A percentile compares a stretch with the other conserved stretches of the same genome.
Conservation (phyloP, 805 yeast species). For the Blastobotrys americana region DNA sequence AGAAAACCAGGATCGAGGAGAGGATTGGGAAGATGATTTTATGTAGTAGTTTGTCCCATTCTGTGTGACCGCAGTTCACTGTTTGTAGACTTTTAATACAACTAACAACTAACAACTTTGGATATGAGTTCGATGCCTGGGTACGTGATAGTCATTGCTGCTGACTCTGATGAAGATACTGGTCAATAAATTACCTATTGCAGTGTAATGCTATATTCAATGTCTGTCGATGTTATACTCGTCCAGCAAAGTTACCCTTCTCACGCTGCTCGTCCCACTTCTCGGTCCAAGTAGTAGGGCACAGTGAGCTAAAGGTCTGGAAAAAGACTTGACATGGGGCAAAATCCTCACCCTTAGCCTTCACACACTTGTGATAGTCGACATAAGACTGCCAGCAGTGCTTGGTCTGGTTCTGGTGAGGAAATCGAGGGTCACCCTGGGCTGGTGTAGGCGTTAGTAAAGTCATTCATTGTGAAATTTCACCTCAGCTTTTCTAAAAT, state of each 20-base stretch:
- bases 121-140: too few species aligned
- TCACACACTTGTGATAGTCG: conserved; percentile 96
- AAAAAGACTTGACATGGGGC: conserved; percentile 95
- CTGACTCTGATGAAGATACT: too few species aligned
- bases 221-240: conserved; percentile 10
- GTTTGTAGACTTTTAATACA: too few species aligned
- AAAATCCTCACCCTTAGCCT: conserved; percentile 95
- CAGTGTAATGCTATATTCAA: too few species aligned
- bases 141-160: too few species aligned
- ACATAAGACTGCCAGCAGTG: conserved; percentile 98
- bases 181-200: background rate
- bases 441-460: conserved; percentile 3
- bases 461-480: background rate
- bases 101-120: too few species aligned
- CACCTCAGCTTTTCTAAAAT: background rate
- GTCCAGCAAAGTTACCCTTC: conserved; percentile 48
- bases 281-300: conserved; percentile 34
- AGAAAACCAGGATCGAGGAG: conserved; percentile 42
- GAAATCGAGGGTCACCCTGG: conserved; percentile 51
- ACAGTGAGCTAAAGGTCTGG: conserved; percentile 73
- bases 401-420: conserved; percentile 94
- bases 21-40: conserved; percentile 54
- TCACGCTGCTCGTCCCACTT: conserved; percentile 40
- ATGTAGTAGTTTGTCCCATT: conserved; percentile 37
- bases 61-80: too few species aligned